These are phyloP conservation scores for Tricholoma sp. DNA, from an alignment of 768 basidiomycete species.

Conservation along the genomic window DNA sequence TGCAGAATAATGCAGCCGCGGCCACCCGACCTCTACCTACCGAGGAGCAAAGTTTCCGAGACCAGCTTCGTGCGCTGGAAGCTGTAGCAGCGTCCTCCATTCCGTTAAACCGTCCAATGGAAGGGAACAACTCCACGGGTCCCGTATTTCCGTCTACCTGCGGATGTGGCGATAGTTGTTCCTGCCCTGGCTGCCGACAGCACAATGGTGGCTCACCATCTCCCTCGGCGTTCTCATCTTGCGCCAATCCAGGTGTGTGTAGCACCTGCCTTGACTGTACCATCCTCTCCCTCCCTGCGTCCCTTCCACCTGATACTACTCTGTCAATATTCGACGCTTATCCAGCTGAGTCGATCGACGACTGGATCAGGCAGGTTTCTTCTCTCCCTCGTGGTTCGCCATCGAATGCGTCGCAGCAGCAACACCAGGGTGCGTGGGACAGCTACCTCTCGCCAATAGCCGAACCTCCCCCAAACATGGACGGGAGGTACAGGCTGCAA, in stretches of 20 bases:
- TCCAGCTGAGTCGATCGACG: slow-evolving; percentile 47
- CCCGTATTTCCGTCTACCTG: slow-evolving; percentile 45
- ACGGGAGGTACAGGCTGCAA: slow-evolving; percentile 10
- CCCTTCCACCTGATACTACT: slow-evolving; percentile 34
- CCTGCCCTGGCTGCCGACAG: slow-evolving; percentile 60
- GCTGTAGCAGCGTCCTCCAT: slow-evolving; percentile 26
- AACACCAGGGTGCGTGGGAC: slow-evolving; percentile 11
- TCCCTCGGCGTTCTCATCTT: slow-evolving; percentile 33
- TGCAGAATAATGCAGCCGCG: slow-evolving; percentile 17
- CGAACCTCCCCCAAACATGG: slow-evolving; percentile 1
- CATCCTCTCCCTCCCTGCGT: slow-evolving; percentile 44
- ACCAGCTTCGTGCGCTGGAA: slow-evolving; percentile 25
- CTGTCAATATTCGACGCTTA: slow-evolving; percentile 38
- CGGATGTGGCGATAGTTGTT: slow-evolving; percentile 58
- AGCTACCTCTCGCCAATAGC: slow-evolving; percentile 7
- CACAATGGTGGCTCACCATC: slow-evolving; percentile 37
- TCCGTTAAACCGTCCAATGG: slow-evolving; percentile 12
- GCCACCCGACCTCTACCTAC: slow-evolving; percentile 19
- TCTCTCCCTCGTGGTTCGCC: slow-evolving; percentile 18
- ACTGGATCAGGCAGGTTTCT: slow-evolving; percentile 58
- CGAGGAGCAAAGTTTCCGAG: slow-evolving; percentile 21
- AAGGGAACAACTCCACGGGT: slow-evolving; percentile 13
- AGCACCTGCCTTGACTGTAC: slow-evolving; percentile 59
- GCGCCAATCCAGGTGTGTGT: slow-evolving; percentile 31
- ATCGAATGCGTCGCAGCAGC: background rate